Evolutionary conservation across 2,329 filamentous ascomycete genomes (phyloP).

Genomic region (Verticillium tricorpus): DNA sequence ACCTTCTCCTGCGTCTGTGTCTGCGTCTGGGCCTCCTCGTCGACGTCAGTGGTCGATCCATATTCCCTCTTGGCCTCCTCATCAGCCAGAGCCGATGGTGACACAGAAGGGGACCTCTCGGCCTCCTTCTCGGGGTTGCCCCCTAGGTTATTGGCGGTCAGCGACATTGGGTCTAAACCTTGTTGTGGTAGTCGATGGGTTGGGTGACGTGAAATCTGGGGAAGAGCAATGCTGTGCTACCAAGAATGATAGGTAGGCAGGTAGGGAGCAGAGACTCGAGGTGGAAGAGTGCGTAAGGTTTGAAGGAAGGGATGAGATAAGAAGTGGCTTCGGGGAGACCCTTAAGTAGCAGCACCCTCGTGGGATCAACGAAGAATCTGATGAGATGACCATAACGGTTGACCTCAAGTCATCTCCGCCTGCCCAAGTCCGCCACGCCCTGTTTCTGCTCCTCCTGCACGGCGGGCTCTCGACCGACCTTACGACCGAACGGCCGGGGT

Average conservation of each 20-base stretch:
- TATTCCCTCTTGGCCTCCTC: constrained; percentile 4
- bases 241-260: neutral
- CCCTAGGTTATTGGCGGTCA: neutral
- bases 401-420: neutral
- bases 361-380: neutral
- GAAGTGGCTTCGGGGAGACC: neutral
- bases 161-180: neutral
- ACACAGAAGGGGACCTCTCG: constrained; percentile 7
- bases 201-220: neutral
- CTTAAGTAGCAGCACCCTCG: neutral
- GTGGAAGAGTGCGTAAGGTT: neutral
- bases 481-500: neutral
- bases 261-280: neutral
- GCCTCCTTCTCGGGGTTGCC: constrained; percentile 3
- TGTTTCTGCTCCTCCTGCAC: neutral
- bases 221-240: neutral
- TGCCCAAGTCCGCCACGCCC: neutral
- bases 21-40: constrained; percentile 7
- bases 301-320: neutral
- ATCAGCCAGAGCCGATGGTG: constrained; percentile 8
- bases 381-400: neutral
- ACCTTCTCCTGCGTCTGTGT: neutral
- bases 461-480: neutral
- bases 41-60: constrained; percentile 6
- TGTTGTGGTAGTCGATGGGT: neutral